Percentiles rank a stretch among this genome's conserved stretches.
These are phyloP conservation scores for Aspergillus carlsbadensis DNA, from an alignment of 495 filamentous ascomycete genomes.

Conservation along the genomic window DNA sequence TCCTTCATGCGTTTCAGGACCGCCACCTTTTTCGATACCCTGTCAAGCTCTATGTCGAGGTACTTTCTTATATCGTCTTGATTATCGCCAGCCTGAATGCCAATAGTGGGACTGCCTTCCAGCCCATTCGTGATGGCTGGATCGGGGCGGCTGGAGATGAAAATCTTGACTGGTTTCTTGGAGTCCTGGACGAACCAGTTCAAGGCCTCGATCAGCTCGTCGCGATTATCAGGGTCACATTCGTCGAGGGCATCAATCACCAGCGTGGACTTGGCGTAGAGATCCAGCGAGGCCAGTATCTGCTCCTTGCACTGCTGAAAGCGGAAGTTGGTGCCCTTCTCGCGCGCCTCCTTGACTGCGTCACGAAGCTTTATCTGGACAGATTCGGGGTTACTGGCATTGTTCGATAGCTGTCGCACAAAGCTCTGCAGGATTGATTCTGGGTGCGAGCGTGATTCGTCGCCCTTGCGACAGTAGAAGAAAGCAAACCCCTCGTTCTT, in stretches of 20 bases:
- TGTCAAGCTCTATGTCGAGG: conserved; percentile 26
- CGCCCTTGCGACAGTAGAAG: conserved; percentile 39
- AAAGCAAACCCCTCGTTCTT: conserved; percentile 36
- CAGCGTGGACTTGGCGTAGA: conserved; percentile 26
- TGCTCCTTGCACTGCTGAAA: conserved; percentile 24
- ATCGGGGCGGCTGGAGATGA: conserved; percentile 47
- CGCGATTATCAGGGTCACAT: conserved; percentile 29
- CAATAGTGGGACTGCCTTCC: conserved; percentile 24
- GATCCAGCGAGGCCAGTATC: conserved; percentile 16
- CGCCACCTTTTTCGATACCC: conserved; percentile 12
- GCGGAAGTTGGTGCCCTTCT: conserved; percentile 19
- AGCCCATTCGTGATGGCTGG: conserved; percentile 29
- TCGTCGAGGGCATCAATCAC: conserved; percentile 51
- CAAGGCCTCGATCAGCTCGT: conserved; percentile 32
- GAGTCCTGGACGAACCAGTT: conserved; percentile 25
- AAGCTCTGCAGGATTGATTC: conserved; percentile 34
- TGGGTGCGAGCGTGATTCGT: conserved; percentile 30
- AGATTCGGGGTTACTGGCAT: not conserved
- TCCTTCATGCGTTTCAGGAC: conserved; percentile 14
- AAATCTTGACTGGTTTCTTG: conserved; percentile 35
- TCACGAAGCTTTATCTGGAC: conserved; percentile 18
- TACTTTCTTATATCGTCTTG: conserved; percentile 28
- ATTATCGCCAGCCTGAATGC: conserved; percentile 34
- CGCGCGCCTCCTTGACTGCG: conserved; percentile 9
- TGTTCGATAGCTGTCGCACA: conserved; percentile 37